Conservation (phyloP, 129 eudicot species). For the Flaveria robusta region DNA sequence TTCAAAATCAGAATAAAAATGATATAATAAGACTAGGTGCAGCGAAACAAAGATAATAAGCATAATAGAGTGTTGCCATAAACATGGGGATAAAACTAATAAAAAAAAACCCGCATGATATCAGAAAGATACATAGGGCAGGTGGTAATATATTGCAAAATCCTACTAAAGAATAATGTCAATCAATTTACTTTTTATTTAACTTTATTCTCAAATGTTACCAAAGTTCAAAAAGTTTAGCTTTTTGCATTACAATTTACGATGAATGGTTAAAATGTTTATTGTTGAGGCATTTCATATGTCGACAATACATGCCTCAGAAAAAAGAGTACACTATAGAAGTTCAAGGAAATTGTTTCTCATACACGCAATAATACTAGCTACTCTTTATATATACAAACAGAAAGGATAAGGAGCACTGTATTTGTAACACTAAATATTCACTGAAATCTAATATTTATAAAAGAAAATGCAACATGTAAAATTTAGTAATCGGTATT, state of each 20-base stretch:
- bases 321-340: neutral
- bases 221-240: neutral
- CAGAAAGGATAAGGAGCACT: neutral
- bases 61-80: neutral
- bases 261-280: neutral
- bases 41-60: constrained; percentile 3
- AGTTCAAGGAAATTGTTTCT: neutral
- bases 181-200: neutral
- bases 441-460: constrained; percentile 4
- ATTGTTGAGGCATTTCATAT: neutral
- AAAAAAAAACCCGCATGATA: neutral
- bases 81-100: neutral
- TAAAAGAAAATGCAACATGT: neutral
- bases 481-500: neutral
- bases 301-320: neutral
- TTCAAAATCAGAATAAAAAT: neutral
- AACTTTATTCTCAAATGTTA: neutral
- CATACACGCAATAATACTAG: constrained; percentile 3
- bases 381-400: constrained; percentile 5
- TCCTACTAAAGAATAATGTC: neutral
- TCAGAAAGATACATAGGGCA: neutral
- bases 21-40: neutral
- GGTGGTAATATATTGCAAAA: neutral
- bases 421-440: neutral
- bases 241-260: no score